Percentiles rank a stretch among this genome's conserved stretches.
These are phyloP conservation scores for Trichosporon faecale DNA, from an alignment of 1,284 basidiomycete species.

Conservation along the genomic window DNA sequence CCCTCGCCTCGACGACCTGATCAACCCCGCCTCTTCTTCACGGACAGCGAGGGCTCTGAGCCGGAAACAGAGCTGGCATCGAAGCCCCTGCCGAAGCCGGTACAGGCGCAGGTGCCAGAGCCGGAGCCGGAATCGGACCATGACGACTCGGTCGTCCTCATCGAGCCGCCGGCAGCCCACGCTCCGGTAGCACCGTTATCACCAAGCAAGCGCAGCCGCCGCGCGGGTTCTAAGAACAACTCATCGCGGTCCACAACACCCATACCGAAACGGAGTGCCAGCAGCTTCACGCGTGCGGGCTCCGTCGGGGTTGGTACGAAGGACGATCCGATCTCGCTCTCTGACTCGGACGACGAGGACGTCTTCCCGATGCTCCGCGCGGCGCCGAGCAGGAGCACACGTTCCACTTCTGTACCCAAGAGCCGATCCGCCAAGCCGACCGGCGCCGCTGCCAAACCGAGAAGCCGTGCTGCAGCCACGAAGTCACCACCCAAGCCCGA, in stretches of 20 bases:
- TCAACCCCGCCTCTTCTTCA: not conserved
- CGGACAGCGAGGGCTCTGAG: not conserved
- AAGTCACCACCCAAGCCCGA: not conserved
- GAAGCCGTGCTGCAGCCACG: too few relatives aligned
- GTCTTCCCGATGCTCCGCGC: not conserved
- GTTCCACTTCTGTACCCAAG: not conserved
- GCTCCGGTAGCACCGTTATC: not conserved
- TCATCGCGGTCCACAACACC: not conserved
- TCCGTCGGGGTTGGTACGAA: not conserved
- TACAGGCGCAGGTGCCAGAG: too few relatives aligned
- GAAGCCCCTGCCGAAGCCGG: too few relatives aligned
- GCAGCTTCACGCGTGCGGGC: not conserved
- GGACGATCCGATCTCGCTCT: conserved; percentile 6
- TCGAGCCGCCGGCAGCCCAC: not conserved
- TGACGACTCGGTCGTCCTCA: not conserved
- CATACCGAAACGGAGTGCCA: not conserved
- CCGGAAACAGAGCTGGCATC: not conserved
- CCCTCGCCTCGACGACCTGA: not conserved
- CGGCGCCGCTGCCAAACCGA: not conserved
- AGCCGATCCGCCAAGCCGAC: not conserved
- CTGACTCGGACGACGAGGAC: conserved; percentile 1
- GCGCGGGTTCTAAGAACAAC: not conserved
- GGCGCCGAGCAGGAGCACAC: not conserved
- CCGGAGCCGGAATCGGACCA: not conserved
- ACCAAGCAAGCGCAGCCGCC: conserved; percentile 13